Base-by-base conservation (phyloP, 192 early-diverging fungal species). In the Mortierella hygrophila region DNA sequence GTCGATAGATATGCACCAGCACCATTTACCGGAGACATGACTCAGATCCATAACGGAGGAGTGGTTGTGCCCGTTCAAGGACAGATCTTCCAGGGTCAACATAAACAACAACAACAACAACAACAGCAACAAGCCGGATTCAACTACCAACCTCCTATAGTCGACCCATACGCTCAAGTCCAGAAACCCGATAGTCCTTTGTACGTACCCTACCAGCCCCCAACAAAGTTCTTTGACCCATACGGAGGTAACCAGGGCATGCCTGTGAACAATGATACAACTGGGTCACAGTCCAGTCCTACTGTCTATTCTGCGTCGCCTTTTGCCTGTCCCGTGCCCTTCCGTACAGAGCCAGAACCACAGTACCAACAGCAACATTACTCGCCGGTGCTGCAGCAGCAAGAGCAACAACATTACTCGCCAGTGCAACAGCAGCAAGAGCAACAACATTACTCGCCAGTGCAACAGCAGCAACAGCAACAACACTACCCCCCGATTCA, bases 381-480 rank as follows among this genome's bases (percentile, higher is more conserved):
- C 2, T 42, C 46, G 13, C 72, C n/a, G 5, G 9, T 29, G 10
- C 60, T 32, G 11, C 60, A 63, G n/a, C 55, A 60, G n/a, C 55
- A 26, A n/a, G n/a, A 63, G 57, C 55, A 63, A 29, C 57, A 32
- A 0, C 57, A 63, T 0, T 63, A 63, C 26, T 29, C 57, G 7
- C 57, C 57, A 63, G 9, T 29, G 26, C 57, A 63, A 32, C n/a
- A 79, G 21, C 52, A 23, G 52, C 47, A 75, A 40, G 44, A 41
- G 20, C 57, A 63, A 11, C 57, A 63, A 10, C n/a, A 63, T 13
- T 63, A 11, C 26, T 29, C 57, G 6, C 55, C 55, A n/a, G n/a
- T n/a, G n/a, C n/a, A n/a, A 15, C 29, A 60, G 1, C 68, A 73
- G 42, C 26, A 82, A 10, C 81, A 82, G 70, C 44, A 74, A 54